These are phyloP conservation scores for Ogataea nitratoaversa DNA, from an alignment of 805 yeast species.

Conservation along the genomic window DNA sequence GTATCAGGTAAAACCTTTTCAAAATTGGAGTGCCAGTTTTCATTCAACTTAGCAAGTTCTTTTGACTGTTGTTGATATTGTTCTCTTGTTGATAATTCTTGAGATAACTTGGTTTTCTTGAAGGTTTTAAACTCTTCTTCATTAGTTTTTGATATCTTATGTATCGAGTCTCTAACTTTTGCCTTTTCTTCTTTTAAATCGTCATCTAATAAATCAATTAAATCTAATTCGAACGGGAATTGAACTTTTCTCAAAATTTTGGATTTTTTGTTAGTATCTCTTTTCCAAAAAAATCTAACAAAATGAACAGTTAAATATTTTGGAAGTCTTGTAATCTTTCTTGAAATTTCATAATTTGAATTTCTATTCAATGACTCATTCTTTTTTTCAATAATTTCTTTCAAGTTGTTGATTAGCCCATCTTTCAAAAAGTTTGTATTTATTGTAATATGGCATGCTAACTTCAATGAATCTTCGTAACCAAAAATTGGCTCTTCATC, in stretches of 20 bases:
- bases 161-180: constrained; percentile 69
- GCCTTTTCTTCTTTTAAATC: constrained; percentile 63
- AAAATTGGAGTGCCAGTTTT: constrained; percentile 47
- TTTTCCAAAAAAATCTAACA: constrained; percentile 94
- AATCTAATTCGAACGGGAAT: constrained; percentile 90
- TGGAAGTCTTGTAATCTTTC: constrained; percentile 73
- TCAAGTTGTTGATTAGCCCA: constrained; percentile 71
- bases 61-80: constrained; percentile 50
- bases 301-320: constrained; percentile 85
- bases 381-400: constrained; percentile 73
- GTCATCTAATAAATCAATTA: constrained; percentile 81
- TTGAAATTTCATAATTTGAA: constrained; percentile 61
- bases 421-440: constrained; percentile 83
- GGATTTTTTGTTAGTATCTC: constrained; percentile 84
- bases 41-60: constrained; percentile 42
- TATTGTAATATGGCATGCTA: constrained; percentile 85
- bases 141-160: constrained; percentile 70
- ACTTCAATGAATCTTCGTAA: constrained; percentile 59
- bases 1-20: constrained; percentile 40
- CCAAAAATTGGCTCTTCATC: constrained; percentile 43
- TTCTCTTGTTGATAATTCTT: constrained; percentile 44
- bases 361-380: constrained; percentile 66
- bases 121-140: constrained; percentile 69
- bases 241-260: constrained; percentile 91
- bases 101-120: constrained; percentile 50